Evolutionary conservation across 129 eudicot genomes (phyloP).

Genomic region (Arctium lappa): DNA sequence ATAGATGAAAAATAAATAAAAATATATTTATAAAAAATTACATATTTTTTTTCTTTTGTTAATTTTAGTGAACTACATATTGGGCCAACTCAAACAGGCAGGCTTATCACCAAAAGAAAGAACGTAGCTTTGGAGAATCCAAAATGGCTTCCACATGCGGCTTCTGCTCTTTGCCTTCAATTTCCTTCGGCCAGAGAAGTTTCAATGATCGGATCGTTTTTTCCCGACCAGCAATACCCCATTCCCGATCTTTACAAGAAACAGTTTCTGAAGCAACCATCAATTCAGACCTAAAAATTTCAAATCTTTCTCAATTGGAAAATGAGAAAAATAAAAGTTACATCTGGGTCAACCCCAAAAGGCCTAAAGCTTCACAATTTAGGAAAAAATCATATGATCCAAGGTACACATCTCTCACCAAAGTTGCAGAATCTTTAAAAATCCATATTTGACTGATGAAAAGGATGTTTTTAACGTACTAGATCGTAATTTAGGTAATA

Average conservation of each 20-base stretch:
- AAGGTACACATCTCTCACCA: conserved; percentile 56
- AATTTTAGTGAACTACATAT: too few relatives aligned
- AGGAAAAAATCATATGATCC: conserved; percentile 51
- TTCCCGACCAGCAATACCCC: conserved; percentile 24
- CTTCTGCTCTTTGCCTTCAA: conserved; percentile 34
- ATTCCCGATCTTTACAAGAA: conserved; percentile 46
- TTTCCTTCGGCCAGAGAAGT: conserved; percentile 20
- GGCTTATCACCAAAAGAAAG: too few relatives aligned
- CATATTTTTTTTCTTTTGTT: too few relatives aligned
- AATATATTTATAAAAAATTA: too few relatives aligned
- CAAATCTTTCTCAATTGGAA: conserved; percentile 14
- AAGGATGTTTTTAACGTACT: conserved; percentile 35
- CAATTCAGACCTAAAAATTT: conserved; percentile 15
- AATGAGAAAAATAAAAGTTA: conserved; percentile 7
- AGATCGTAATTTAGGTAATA: conserved; percentile 33
- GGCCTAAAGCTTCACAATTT: conserved; percentile 55
- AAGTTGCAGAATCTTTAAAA: conserved; percentile 53
- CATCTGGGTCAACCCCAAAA: conserved; percentile 91
- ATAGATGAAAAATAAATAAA: too few relatives aligned
- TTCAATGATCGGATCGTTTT: conserved; percentile 11
- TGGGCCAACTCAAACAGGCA: too few relatives aligned
- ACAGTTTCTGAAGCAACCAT: conserved; percentile 30
- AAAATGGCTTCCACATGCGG: conserved; percentile 32
- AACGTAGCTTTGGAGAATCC: neutral
- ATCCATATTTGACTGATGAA: conserved; percentile 46